phyloP scores from a whole-genome alignment of 2,329 filamentous ascomycete genomes.

The Colletotrichum caudatum region DNA sequence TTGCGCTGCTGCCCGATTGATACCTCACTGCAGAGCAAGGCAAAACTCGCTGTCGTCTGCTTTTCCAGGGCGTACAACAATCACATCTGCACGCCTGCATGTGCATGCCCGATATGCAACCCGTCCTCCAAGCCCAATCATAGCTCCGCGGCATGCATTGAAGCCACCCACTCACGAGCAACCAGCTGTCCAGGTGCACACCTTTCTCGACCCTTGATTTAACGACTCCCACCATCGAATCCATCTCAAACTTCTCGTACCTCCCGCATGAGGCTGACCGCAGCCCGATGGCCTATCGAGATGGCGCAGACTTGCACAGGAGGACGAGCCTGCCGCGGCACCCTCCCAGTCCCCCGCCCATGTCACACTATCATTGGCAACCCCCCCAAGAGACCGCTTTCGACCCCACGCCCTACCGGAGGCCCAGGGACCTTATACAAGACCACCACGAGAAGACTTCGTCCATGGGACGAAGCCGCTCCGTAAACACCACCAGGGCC shows the following conservation, averaged over 20 bases:
- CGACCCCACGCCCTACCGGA: slow-evolving; percentile 53
- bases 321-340: slow-evolving; percentile 36
- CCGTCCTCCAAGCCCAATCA: slow-evolving; percentile 41
- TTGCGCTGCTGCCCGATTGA: slow-evolving; percentile 42
- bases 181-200: slow-evolving; percentile 40
- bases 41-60: slow-evolving; percentile 28
- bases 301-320: slow-evolving; percentile 42
- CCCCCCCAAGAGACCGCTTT: slow-evolving; percentile 45
- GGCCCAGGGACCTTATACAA: slow-evolving; percentile 47
- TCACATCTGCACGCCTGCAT: slow-evolving; percentile 35
- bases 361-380: slow-evolving; percentile 50
- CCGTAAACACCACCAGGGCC: slow-evolving; percentile 30
- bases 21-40: slow-evolving; percentile 36
- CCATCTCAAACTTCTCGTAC: slow-evolving; percentile 9
- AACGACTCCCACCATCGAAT: slow-evolving; percentile 14
- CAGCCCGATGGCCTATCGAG: slow-evolving; percentile 43
- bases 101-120: slow-evolving; percentile 39
- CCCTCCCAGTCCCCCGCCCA: slow-evolving; percentile 44
- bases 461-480: slow-evolving; percentile 44
- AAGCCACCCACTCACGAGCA: slow-evolving; percentile 37
- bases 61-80: slow-evolving; percentile 39
- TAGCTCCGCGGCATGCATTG: slow-evolving; percentile 34
- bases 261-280: slow-evolving; percentile 39
- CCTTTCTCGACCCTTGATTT: slow-evolving; percentile 24
- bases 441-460: slow-evolving; percentile 49